Base-by-base conservation (phyloP, 1,139 yeast genomes). In the Barnettozyma hawaiiensis region DNA sequence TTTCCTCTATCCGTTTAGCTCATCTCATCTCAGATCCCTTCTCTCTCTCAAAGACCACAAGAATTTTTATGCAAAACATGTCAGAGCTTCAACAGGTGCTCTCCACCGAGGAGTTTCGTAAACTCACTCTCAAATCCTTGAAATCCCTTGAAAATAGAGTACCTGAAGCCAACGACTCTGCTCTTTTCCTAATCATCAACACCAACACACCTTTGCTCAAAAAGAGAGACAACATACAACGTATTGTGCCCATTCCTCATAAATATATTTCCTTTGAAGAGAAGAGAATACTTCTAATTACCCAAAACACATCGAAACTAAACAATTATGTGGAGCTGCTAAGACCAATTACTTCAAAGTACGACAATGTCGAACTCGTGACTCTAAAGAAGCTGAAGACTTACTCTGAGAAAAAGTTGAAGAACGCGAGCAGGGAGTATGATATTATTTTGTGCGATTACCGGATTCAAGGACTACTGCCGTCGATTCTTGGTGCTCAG, bases 391-490 rank as follows among this genome's bases (percentile, higher is more conserved):
- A 75, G 52, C 55, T 82, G 44, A 76, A 70, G 55, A 62, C 67
- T 32, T 58, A 76, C 26, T 66, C 72, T 40, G 63, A 71, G 2
- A 73, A 69, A 46, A 63, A 67, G n/a, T 52, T 73, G 31, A 65
- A 66, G 41, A 70, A 69, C 40, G 50, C 81, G 3, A 78, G 66
- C 54, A 74, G 73, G 47, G 85, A 81, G 37, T 78, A 71, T 55
- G 92, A 82, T 54, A 50, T 79, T n/a, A 68, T 83, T 2, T 69
- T 83, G 14, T 77, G 82, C 5, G 92, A 84, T 60, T 73, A 76
- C 45, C 64, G 90, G 46, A 72, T 82, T 3, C 78, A 78, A 51
- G 76, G 75, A 50, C 64, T 77, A 24, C 62, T 83, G 31, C 84
- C 84, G 0, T 65, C 64, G 7, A 61, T 80, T 0, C 61, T 83